phyloP scores from a whole-genome alignment of 2,329 filamentous ascomycete species.

The Fusarium fujikuroi region DNA sequence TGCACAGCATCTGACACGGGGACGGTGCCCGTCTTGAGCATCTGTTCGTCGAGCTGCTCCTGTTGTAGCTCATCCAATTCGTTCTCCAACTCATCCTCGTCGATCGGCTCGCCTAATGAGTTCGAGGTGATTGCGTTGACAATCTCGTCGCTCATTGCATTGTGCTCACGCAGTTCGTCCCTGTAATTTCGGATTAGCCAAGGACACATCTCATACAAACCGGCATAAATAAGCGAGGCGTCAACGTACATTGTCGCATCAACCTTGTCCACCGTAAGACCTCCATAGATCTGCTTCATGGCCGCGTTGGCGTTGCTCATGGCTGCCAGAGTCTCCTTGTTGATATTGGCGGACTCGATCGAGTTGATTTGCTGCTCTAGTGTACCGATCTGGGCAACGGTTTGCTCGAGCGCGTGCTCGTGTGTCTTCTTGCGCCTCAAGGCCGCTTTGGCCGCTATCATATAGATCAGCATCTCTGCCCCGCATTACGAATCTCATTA shows the following conservation, averaged over 20 bases:
- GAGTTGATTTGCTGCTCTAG: slow-evolving; percentile 95
- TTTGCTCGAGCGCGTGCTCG: slow-evolving; percentile 92
- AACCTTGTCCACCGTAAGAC: slow-evolving; percentile 92
- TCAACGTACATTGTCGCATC: slow-evolving; percentile 88
- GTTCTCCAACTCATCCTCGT: slow-evolving; percentile 87
- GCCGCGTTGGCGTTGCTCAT: slow-evolving; percentile 92
- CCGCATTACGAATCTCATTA: slow-evolving; percentile 13
- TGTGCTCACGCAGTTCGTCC: slow-evolving; percentile 91
- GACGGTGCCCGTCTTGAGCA: slow-evolving; percentile 88
- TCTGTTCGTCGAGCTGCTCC: slow-evolving; percentile 91
- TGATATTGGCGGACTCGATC: slow-evolving; percentile 98
- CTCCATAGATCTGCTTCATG: slow-evolving; percentile 93
- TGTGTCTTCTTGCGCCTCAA: slow-evolving; percentile 94
- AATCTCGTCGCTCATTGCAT: slow-evolving; percentile 93
- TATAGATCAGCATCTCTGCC: slow-evolving; percentile 39
- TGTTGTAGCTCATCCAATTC: slow-evolving; percentile 91
- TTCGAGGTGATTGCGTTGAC: slow-evolving; percentile 82
- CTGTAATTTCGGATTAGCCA: slow-evolving; percentile 60
- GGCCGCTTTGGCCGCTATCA: slow-evolving; percentile 84
- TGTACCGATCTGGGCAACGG: slow-evolving; percentile 86
- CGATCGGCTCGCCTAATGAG: slow-evolving; percentile 74
- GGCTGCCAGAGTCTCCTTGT: slow-evolving; percentile 91
- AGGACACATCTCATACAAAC: not conserved
- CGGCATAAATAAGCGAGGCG: not conserved
- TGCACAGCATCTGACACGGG: slow-evolving; percentile 83